A percentile compares a stretch with the other conserved stretches of the same genome.
These are phyloP conservation scores for Sarocladium kiliense DNA, from an alignment of 2,329 filamentous ascomycete genomes.

Conservation along the genomic window DNA sequence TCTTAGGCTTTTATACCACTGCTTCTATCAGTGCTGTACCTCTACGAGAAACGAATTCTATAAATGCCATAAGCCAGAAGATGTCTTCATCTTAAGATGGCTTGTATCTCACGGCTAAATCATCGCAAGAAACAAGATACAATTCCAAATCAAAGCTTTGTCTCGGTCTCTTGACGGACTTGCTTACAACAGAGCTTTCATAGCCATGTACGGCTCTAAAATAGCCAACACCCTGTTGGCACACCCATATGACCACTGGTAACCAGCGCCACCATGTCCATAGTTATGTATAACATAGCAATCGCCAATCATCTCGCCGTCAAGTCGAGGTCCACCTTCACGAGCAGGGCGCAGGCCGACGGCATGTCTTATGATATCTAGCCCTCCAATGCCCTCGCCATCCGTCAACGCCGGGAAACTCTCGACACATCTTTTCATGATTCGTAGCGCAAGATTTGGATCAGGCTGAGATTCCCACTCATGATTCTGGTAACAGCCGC, in stretches of 20 bases:
- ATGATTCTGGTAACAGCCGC: conserved; percentile 73
- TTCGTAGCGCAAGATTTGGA: conserved; percentile 68
- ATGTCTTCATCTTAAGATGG: no score
- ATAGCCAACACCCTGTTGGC: no score
- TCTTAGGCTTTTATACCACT: no score
- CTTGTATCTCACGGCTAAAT: no score
- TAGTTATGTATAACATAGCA: conserved; percentile 72
- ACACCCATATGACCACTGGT: conserved; percentile 40
- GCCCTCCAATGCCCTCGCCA: conserved; percentile 63
- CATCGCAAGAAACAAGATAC: no score
- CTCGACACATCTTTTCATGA: conserved; percentile 73
- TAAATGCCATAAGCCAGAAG: no score
- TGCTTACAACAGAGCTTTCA: no score
- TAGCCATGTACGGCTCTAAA: no score
- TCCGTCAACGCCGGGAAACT: conserved; percentile 58
- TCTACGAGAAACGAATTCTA: no score
- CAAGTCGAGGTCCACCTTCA: conserved; percentile 67
- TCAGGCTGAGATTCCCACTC: conserved; percentile 78
- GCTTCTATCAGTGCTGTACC: no score
- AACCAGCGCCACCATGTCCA: conserved; percentile 76
- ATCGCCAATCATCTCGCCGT: conserved; percentile 48
- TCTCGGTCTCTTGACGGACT: no score
- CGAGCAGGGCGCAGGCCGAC: conserved; percentile 77
- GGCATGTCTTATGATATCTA: conserved; percentile 76
- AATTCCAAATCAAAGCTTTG: no score